Evolutionary conservation across 345 rosid genomes (phyloP).

Genomic region (Arabis hirsuta): DNA sequence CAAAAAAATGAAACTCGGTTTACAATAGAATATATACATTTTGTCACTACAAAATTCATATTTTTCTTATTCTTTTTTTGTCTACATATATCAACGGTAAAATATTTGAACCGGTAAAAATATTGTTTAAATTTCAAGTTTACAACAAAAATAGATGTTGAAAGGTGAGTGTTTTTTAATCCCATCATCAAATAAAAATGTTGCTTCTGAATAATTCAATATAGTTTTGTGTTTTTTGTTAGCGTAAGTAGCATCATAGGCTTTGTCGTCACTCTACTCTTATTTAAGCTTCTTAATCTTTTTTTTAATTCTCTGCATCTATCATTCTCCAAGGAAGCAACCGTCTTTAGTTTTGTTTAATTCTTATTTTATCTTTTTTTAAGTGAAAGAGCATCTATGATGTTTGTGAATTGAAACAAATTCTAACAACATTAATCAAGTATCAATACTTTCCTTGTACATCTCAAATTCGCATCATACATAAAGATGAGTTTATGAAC

Average conservation of each 20-base stretch:
- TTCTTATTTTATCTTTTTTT: not conserved
- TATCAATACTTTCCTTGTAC: constrained; percentile 31
- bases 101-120: not conserved
- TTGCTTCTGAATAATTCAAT: not conserved
- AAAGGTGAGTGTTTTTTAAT: not conserved
- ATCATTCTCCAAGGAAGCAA: not conserved
- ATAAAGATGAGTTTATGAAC: not conserved
- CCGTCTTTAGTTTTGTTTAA: not conserved
- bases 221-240: constrained; percentile 18
- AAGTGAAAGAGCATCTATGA: constrained; percentile 6
- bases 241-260: constrained; percentile 26
- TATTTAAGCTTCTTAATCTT: constrained; percentile 5
- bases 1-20: not conserved
- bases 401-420: constrained; percentile 18
- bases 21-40: not conserved
- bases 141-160: not conserved
- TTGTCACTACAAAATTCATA: not conserved
- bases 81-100: not conserved
- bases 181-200: constrained; percentile 14
- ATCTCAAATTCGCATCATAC: constrained; percentile 3
- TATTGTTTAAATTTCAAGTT: not conserved
- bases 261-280: constrained; percentile 41
- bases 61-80: not conserved
- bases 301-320: not conserved
- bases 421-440: constrained; percentile 10